These are phyloP conservation scores for Lolium rigidum DNA, from an alignment of 176 grass and related monocot genomes.

Conservation along the genomic window DNA sequence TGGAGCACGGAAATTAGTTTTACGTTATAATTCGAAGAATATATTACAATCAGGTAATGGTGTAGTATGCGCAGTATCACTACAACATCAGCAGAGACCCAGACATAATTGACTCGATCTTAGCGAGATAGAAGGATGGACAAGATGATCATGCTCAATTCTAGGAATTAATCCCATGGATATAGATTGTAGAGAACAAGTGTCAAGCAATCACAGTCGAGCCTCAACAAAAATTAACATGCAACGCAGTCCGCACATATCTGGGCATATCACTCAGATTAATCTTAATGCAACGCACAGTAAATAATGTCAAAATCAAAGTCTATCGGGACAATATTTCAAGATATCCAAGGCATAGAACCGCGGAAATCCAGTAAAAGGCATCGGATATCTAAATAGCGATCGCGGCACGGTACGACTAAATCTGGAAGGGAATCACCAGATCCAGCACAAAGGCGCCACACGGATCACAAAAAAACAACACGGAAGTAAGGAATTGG, in stretches of 20 bases:
- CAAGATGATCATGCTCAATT: not conserved
- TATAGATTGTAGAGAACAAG: not conserved
- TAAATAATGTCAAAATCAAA: not conserved
- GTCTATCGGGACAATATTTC: not conserved
- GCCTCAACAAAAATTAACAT: not conserved
- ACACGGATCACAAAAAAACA: constrained; percentile 13
- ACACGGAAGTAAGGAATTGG: not conserved
- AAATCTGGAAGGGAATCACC: not conserved
- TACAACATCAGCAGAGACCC: constrained; percentile 15
- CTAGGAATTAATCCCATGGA: constrained; percentile 14
- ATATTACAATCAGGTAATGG: constrained; percentile 1
- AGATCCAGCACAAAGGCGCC: constrained; percentile 7
- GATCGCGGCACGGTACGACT: not conserved
- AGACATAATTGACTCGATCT: not conserved
- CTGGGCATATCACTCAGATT: not conserved
- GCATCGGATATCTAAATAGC: not conserved
- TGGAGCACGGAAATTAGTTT: constrained; percentile 31
- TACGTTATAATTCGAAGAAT: constrained; percentile 4
- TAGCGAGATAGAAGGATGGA: not conserved
- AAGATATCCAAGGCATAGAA: not conserved
- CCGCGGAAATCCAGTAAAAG: not conserved
- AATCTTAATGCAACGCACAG: not conserved
- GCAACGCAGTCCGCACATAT: not conserved
- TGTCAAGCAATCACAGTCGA: not conserved
- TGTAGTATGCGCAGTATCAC: not conserved